Evolutionary conservation across 1,139 yeast species (phyloP), one percentile per base, ranked within the genome.

Genomic region (Geotrichum australiense): DNA sequence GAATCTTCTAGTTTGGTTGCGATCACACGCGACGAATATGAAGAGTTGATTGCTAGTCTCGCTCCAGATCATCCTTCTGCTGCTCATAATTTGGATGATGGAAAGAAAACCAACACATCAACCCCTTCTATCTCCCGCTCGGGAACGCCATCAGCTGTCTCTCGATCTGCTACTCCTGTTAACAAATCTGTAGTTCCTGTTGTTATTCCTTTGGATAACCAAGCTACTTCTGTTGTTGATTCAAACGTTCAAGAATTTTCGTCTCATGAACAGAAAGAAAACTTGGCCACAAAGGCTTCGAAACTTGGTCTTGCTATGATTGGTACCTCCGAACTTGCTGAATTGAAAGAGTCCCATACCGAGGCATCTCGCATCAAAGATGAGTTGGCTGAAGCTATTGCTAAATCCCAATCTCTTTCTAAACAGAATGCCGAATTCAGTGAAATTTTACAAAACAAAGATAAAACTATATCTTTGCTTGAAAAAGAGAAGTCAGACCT

Each of bases 1-100:
- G 37, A 43, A 10, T 40, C 47, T 8, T 18, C 43, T 39, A 68
- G 70, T 36, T 55, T 76, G 47, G 68, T 70, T n/a, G 51, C 75
- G 14, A 47, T 80, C n/a, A 66, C 80, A 2, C 53, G 58, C 36
- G 53, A 49, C 2, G 63, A 61, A 21, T 52, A 50, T 22, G 52
- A 54, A 5, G 46, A 20, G 19, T 29, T 48, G 21, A 20, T 6
- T 10, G 14, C 42, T 24, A 51, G 46, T 24, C 37, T 45, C 7
- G 39, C 37, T 14, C 37, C 37, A 24, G 18, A 39, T n/a, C 38
- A 38, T 15, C 42, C 37, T 14, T 34, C 35, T 2, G 43, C n/a
- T n/a, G n/a, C n/a, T n/a, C n/a, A n/a, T n/a, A n/a, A n/a, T n/a
- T n/a, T n/a, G n/a, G n/a, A n/a, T 8, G 41, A 34, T 8, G 10